phyloP scores from a whole-genome alignment of 75 land plant species.

The Selaginella moellendorffii region DNA sequence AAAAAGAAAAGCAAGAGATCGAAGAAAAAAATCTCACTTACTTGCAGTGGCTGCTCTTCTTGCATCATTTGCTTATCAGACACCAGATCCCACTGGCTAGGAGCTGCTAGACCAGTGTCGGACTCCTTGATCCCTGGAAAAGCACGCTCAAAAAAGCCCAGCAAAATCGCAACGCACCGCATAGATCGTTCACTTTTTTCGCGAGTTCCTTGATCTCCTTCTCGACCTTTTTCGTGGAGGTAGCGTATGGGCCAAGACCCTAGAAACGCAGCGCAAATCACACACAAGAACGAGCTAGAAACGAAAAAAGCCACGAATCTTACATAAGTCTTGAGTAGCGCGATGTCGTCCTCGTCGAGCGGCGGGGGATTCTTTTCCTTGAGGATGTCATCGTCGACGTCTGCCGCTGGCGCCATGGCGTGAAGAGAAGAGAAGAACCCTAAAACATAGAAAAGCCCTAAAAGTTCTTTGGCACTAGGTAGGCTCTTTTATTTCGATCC shows the following conservation, averaged over 20 bases:
- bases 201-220: constrained; percentile 98
- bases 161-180: constrained; percentile 60
- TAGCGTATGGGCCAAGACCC: constrained; percentile 94
- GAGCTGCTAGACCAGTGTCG: constrained; percentile 90
- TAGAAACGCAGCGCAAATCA: constrained; percentile 10
- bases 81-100: constrained; percentile 99
- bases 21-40: too few relatives aligned
- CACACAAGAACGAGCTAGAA: background rate
- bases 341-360: constrained; percentile 94
- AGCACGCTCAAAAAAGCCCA: too few relatives aligned
- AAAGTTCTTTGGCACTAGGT: too few relatives aligned
- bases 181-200: constrained; percentile 80
- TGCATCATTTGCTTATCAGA: constrained; percentile 99
- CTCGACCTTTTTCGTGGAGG: constrained; percentile 62
- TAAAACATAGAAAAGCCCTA: too few relatives aligned
- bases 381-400: constrained; percentile 34
- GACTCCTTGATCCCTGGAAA: constrained; percentile 86
- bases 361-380: constrained; percentile 84
- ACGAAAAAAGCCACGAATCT: too few relatives aligned
- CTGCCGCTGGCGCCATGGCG: too few relatives aligned
- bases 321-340: constrained; percentile 96
- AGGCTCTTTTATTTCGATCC: too few relatives aligned
- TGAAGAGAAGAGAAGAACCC: too few relatives aligned
- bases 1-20: too few relatives aligned
- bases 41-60: constrained; percentile 96